Conservation (phyloP, 208 protist genomes). For the Leishmania guyanensis region DNA sequence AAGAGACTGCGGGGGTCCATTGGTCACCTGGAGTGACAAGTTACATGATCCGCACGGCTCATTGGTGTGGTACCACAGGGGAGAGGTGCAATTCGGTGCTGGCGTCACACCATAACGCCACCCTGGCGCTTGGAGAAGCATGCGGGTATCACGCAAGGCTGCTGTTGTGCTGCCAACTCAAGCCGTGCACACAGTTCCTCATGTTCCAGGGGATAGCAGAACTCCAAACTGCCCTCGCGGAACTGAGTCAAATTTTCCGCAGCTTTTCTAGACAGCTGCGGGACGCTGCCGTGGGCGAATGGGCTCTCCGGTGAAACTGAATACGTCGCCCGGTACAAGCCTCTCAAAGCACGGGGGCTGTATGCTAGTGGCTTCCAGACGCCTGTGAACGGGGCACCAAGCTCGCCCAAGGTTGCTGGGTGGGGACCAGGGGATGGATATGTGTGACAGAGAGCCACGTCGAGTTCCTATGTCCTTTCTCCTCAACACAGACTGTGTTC, state of each 20-base stretch:
- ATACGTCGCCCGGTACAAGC: conserved; percentile 68
- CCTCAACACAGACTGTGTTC: conserved; percentile 34
- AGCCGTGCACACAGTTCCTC: conserved; percentile 47
- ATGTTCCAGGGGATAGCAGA: conserved; percentile 29
- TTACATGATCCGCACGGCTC: conserved; percentile 85
- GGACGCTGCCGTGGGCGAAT: conserved; percentile 79
- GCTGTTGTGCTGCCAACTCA: conserved; percentile 39
- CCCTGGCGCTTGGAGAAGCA: conserved; percentile 75
- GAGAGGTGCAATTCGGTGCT: conserved; percentile 72
- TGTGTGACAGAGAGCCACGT: conserved; percentile 71
- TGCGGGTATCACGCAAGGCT: conserved; percentile 61
- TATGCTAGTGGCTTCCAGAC: conserved; percentile 95
- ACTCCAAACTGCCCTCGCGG: conserved; percentile 34
- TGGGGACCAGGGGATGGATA: conserved; percentile 61
- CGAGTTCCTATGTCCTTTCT: conserved; percentile 66
- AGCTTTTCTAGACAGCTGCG: conserved; percentile 42
- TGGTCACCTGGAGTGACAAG: conserved; percentile 89
- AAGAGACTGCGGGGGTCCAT: conserved; percentile 90
- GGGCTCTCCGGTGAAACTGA: conserved; percentile 61
- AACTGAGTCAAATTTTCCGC: conserved; percentile 53
- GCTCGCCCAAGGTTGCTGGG: conserved; percentile 65
- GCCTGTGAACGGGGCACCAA: conserved; percentile 81
- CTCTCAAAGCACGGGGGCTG: conserved; percentile 85
- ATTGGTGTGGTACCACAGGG: conserved; percentile 92
- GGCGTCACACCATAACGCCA: conserved; percentile 66